Percentiles rank a stretch among this genome's conserved stretches.
Evolutionary conservation across 495 filamentous ascomycete genomes (phyloP).

Genomic region (Daldinia grandis): DNA sequence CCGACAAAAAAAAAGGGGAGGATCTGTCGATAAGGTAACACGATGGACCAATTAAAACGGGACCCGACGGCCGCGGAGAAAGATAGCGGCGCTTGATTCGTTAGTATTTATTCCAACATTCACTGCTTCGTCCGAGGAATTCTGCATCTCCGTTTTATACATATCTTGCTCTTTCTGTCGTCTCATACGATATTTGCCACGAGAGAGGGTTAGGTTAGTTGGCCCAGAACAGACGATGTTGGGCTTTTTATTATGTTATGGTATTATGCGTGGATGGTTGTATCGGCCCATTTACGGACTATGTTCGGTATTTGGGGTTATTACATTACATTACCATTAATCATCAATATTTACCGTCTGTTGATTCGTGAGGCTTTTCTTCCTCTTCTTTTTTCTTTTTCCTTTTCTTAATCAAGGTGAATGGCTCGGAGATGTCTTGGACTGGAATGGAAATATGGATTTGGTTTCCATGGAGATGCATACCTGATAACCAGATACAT

Average conservation of each 20-base stretch:
- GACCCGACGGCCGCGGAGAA: constrained; percentile 30
- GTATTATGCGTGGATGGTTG: neutral
- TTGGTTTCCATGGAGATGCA: neutral
- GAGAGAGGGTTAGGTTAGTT: too few relatives aligned
- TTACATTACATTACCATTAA: too few relatives aligned
- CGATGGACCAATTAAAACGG: constrained; percentile 15
- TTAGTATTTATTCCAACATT: constrained; percentile 4
- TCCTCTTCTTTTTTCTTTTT: too few relatives aligned
- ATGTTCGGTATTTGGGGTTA: neutral
- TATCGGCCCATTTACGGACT: neutral
- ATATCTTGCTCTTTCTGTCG: neutral
- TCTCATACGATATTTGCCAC: neutral
- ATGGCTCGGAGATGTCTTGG: neutral
- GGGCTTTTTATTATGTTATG: neutral
- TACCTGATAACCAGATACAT: neutral
- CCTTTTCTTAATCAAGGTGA: neutral
- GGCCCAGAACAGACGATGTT: neutral
- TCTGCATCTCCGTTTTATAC: constrained; percentile 30
- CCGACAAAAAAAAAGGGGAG: too few relatives aligned
- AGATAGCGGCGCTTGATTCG: constrained; percentile 8
- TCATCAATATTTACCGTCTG: too few relatives aligned
- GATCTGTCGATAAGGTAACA: constrained; percentile 24
- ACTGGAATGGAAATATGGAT: neutral
- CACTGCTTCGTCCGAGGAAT: constrained; percentile 3
- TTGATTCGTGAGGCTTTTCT: neutral